A percentile compares a stretch with the other conserved stretches of the same genome.
These are phyloP conservation scores for Exophiala spinifera DNA, from an alignment of 2,329 filamentous ascomycete species.

Conservation along the genomic window DNA sequence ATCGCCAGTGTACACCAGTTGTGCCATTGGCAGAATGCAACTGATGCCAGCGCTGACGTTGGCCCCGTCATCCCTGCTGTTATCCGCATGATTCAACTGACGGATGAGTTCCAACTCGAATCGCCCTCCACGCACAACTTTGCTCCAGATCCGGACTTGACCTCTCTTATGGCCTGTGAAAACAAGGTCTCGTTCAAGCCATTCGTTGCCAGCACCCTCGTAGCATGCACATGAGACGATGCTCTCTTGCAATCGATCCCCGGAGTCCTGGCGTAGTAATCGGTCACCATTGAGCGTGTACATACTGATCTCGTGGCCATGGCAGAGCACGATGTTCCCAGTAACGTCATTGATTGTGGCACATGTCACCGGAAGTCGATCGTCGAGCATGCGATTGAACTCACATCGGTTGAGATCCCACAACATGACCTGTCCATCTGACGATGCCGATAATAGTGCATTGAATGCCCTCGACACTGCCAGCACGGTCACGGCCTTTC, in stretches of 20 bases:
- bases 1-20: slow-evolving; percentile 87
- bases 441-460: slow-evolving; percentile 77
- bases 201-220: slow-evolving; percentile 85
- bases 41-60: slow-evolving; percentile 68
- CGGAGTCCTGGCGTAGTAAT: slow-evolving; percentile 78
- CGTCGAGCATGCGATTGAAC: slow-evolving; percentile 72
- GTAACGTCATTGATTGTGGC: slow-evolving; percentile 86
- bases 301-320: slow-evolving; percentile 68
- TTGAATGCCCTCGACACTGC: slow-evolving; percentile 86
- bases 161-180: slow-evolving; percentile 86
- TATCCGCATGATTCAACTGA: slow-evolving; percentile 75
- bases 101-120: slow-evolving; percentile 79
- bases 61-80: slow-evolving; percentile 57
- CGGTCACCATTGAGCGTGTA: slow-evolving; percentile 86
- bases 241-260: slow-evolving; percentile 67
- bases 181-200: slow-evolving; percentile 79
- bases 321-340: slow-evolving; percentile 83
- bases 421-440: slow-evolving; percentile 77
- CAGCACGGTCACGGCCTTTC: slow-evolving; percentile 74
- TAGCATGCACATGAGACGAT: slow-evolving; percentile 87
- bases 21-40: slow-evolving; percentile 78
- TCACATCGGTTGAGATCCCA: slow-evolving; percentile 93
- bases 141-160: slow-evolving; percentile 69
- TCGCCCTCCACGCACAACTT: slow-evolving; percentile 48
- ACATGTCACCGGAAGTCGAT: slow-evolving; percentile 57